Conservation (phyloP, 2,329 filamentous ascomycete genomes). For the Fusarium algeriense region DNA sequence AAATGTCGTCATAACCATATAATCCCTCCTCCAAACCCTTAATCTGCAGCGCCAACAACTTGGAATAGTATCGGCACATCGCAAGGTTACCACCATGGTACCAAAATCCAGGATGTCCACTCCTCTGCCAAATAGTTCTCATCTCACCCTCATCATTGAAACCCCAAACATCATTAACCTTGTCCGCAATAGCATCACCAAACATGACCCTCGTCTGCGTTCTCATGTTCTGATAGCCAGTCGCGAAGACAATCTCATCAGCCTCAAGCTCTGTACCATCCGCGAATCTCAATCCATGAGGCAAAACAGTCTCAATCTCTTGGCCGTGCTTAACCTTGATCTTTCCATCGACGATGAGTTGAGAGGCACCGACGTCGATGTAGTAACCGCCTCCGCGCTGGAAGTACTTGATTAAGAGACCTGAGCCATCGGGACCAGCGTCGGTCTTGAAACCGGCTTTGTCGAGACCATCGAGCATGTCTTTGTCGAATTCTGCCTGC, state of each 20-base stretch:
- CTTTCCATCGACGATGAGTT: constrained; percentile 72
- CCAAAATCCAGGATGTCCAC: constrained; percentile 74
- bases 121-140: constrained; percentile 68
- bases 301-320: constrained; percentile 64
- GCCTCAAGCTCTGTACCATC: constrained; percentile 69
- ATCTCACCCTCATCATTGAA: constrained; percentile 69
- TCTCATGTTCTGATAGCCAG: constrained; percentile 77
- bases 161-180: constrained; percentile 71
- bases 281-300: constrained; percentile 59
- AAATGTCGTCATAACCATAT: constrained; percentile 51
- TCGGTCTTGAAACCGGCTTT: constrained; percentile 73
- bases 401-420: constrained; percentile 72
- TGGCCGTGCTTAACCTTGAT: constrained; percentile 72
- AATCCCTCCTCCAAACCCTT: constrained; percentile 58
- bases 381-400: constrained; percentile 77
- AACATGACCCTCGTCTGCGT: constrained; percentile 71
- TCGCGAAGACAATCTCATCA: constrained; percentile 73
- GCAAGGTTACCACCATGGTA: constrained; percentile 75
- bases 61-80: constrained; percentile 71
- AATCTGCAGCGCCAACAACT: constrained; percentile 65
- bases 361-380: constrained; percentile 74
- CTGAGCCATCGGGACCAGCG: constrained; percentile 66
- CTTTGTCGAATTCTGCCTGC: constrained; percentile 54
- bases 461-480: constrained; percentile 58
- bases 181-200: constrained; percentile 70